Evolutionary conservation across 2,329 filamentous ascomycete species (phyloP).

Genomic region (Diaporthe batatas): DNA sequence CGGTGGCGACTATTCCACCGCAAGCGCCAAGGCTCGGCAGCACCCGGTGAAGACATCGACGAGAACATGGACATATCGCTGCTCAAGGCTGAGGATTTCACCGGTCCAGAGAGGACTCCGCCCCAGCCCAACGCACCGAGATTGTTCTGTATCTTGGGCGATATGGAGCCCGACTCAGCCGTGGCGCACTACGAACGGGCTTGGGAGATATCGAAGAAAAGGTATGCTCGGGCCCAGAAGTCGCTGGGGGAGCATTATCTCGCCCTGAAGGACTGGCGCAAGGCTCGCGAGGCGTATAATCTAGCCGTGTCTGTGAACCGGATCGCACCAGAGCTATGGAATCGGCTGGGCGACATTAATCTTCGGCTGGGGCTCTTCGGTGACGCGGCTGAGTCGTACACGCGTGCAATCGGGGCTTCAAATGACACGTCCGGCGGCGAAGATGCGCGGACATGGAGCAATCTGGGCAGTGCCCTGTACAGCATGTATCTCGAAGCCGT

Average conservation of each 20-base stretch:
- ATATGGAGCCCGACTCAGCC: constrained; percentile 80
- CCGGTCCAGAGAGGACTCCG: constrained; percentile 76
- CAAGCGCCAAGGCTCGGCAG: constrained; percentile 54
- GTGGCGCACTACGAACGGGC: constrained; percentile 81
- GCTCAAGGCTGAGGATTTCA: constrained; percentile 67
- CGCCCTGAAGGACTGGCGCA: constrained; percentile 72
- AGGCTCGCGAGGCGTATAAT: constrained; percentile 82
- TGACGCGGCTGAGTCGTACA: constrained; percentile 86
- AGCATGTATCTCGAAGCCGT: constrained; percentile 72
- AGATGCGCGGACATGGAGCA: constrained; percentile 95
- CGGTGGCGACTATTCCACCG: constrained; percentile 83
- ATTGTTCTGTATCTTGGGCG: constrained; percentile 92
- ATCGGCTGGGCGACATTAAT: constrained; percentile 88
- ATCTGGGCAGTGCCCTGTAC: constrained; percentile 87
- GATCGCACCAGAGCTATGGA: constrained; percentile 88
- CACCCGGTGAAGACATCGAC: constrained; percentile 60
- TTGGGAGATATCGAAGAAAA: constrained; percentile 85
- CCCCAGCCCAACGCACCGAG: constrained; percentile 86
- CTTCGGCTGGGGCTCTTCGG: constrained; percentile 82
- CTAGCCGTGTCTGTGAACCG: constrained; percentile 84
- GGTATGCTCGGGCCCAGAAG: constrained; percentile 89
- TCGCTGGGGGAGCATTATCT: constrained; percentile 87
- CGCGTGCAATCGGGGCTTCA: constrained; percentile 78
- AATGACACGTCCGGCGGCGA: constrained; percentile 78
- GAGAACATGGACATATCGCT: constrained; percentile 68